Percentiles rank a stretch among this genome's conserved stretches.
Evolutionary conservation across 2,329 filamentous ascomycete species (phyloP).

Genomic region (Chaetomium globosum): DNA sequence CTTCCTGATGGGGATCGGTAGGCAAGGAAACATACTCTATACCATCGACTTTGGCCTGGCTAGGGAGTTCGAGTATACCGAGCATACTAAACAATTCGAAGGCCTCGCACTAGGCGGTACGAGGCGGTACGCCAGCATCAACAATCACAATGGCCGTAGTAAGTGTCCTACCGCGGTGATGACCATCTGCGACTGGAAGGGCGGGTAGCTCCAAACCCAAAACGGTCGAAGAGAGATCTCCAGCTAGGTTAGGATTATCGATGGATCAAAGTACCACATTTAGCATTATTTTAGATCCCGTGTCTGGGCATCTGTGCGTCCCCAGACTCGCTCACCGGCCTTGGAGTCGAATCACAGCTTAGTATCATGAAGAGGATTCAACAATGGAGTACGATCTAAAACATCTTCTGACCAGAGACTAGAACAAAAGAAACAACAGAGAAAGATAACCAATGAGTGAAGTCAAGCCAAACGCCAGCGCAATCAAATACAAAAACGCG

Average conservation of each 20-base stretch:
- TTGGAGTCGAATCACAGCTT: too few relatives aligned
- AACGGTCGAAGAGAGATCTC: neutral
- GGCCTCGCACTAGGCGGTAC: conserved; percentile 90
- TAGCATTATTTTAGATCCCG: too few relatives aligned
- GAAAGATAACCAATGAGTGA: too few relatives aligned
- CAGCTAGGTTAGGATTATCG: too few relatives aligned
- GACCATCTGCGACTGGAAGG: conserved; percentile 33
- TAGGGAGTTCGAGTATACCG: conserved; percentile 98
- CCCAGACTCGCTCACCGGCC: too few relatives aligned
- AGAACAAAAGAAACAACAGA: too few relatives aligned
- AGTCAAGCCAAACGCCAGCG: neutral
- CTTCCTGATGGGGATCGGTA: conserved; percentile 97
- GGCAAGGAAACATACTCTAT: conserved; percentile 97
- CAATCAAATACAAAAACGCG: neutral
- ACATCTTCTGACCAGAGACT: too few relatives aligned
- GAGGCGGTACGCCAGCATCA: conserved; percentile 95
- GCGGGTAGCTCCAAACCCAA: conserved; percentile 11
- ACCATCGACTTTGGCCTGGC: conserved; percentile 98
- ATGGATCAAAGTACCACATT: too few relatives aligned
- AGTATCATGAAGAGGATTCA: too few relatives aligned
- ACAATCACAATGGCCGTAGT: conserved; percentile 93
- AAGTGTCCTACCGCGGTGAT: conserved; percentile 46
- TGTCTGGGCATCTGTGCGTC: too few relatives aligned
- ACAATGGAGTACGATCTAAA: too few relatives aligned
- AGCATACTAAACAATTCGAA: conserved; percentile 66